phyloP scores from a whole-genome alignment of 192 early-diverging fungal species.

The Phycomyces blakesleeanus region DNA sequence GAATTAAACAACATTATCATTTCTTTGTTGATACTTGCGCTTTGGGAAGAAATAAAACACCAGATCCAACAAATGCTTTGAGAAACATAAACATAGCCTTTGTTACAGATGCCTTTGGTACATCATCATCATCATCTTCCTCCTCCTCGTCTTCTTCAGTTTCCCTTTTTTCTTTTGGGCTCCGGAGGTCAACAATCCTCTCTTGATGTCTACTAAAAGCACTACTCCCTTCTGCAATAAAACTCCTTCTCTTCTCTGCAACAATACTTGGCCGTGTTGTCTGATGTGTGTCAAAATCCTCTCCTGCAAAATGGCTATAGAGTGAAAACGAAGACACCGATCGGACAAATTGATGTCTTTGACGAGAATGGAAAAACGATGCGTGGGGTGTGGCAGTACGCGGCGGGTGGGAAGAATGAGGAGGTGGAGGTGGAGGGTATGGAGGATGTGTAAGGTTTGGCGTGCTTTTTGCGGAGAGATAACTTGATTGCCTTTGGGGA shows the following conservation, averaged over 20 bases:
- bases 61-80: constrained; percentile 63
- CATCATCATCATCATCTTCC: constrained; percentile 4
- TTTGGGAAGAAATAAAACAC: constrained; percentile 59
- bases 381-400: too few species aligned
- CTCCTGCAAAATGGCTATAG: constrained; percentile 33
- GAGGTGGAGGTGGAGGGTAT: too few species aligned
- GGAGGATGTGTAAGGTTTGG: too few species aligned
- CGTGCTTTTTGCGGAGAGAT: too few species aligned
- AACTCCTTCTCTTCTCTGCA: constrained; percentile 14
- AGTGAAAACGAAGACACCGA: constrained; percentile 27
- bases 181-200: not conserved
- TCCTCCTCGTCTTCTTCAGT: too few species aligned
- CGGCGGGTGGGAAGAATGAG: too few species aligned
- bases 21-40: constrained; percentile 21
- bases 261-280: not conserved
- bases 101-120: constrained; percentile 42
- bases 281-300: constrained; percentile 7
- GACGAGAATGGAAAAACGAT: too few species aligned
- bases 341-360: constrained; percentile 1
- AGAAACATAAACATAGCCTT: constrained; percentile 64
- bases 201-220: constrained; percentile 9
- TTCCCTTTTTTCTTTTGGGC: not conserved
- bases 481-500: too few species aligned
- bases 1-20: too few species aligned
- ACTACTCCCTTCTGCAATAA: not conserved